Evolutionary conservation across 176 grass and related monocot species (phyloP).

Genomic region (Stipa capillata): DNA sequence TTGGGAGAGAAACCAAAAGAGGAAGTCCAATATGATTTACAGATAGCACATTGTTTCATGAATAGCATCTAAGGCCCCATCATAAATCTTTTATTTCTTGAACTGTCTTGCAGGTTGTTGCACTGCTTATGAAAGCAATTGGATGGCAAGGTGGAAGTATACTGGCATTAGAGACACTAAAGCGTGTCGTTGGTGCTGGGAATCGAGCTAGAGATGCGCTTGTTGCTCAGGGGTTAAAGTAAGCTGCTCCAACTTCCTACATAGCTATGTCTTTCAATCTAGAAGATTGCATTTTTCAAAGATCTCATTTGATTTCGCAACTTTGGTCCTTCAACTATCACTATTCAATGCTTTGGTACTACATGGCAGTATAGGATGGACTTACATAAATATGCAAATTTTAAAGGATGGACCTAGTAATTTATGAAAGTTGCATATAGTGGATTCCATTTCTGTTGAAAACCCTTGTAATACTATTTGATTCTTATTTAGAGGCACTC

Average conservation of each 20-base stretch:
- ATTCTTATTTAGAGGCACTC: background rate
- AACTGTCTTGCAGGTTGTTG: slow-evolving; percentile 68
- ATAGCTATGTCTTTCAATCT: background rate
- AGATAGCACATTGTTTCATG: background rate
- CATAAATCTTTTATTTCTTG: slow-evolving; percentile 15
- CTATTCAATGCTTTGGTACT: background rate
- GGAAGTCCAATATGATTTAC: background rate
- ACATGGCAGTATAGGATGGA: background rate
- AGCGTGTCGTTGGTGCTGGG: slow-evolving; percentile 96
- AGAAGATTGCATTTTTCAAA: background rate
- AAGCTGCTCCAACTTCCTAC: slow-evolving; percentile 26
- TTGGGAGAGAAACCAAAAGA: background rate
- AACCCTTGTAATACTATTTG: background rate
- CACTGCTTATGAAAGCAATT: slow-evolving; percentile 98
- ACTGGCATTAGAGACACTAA: slow-evolving; percentile 91
- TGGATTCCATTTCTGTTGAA: background rate
- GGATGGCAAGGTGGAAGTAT: slow-evolving; percentile 98
- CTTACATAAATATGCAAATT: background rate
- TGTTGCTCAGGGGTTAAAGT: slow-evolving; percentile 97
- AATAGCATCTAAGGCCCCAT: background rate
- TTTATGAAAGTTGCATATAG: background rate
- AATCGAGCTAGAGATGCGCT: slow-evolving; percentile 96
- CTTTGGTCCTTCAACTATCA: background rate
- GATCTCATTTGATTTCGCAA: background rate
- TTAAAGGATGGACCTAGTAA: background rate